Conservation (phyloP, 1,139 yeast species). For the Magnusiomyces sp. region DNA sequence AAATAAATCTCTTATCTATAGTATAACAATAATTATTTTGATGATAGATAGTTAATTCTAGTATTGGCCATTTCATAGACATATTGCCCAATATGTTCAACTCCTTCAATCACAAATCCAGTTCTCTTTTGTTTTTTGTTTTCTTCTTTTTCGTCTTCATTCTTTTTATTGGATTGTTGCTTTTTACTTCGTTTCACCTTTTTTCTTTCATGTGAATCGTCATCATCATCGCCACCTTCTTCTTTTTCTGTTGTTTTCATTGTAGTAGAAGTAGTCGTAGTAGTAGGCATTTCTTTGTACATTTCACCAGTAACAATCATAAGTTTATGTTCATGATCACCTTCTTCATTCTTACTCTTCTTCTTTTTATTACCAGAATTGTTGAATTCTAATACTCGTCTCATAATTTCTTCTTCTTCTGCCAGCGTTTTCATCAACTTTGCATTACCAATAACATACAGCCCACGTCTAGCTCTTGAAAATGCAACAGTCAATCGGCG, state of each 20-base stretch:
- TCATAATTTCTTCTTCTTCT: conserved; percentile 16
- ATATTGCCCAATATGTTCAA: conserved; percentile 33
- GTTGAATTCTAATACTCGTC: conserved; percentile 12
- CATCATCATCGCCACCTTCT: not conserved
- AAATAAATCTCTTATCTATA: too few species aligned
- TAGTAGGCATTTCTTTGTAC: conserved; percentile 17
- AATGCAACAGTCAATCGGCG: conserved; percentile 26
- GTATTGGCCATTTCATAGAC: conserved; percentile 32
- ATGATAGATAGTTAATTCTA: conserved; percentile 10
- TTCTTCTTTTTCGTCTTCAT: conserved; percentile 28
- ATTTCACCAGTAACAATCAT: conserved; percentile 32
- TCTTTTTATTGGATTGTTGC: conserved; percentile 10
- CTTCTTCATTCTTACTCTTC: conserved; percentile 3
- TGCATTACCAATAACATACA: conserved; percentile 31
- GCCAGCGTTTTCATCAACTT: conserved; percentile 17
- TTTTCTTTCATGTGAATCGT: conserved; percentile 4
- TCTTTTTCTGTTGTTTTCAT: not conserved
- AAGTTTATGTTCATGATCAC: conserved; percentile 21
- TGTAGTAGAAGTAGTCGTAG: not conserved
- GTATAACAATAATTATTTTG: too few species aligned
- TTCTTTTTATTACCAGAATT: too few species aligned
- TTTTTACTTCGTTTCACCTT: conserved; percentile 15
- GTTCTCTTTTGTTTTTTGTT: conserved; percentile 16
- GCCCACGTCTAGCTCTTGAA: conserved; percentile 31
- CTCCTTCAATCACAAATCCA: conserved; percentile 27